Evolutionary conservation across 495 filamentous ascomycete genomes (phyloP), one percentile per base, ranked within the genome.

Genomic region (Penicillium flavigenum): DNA sequence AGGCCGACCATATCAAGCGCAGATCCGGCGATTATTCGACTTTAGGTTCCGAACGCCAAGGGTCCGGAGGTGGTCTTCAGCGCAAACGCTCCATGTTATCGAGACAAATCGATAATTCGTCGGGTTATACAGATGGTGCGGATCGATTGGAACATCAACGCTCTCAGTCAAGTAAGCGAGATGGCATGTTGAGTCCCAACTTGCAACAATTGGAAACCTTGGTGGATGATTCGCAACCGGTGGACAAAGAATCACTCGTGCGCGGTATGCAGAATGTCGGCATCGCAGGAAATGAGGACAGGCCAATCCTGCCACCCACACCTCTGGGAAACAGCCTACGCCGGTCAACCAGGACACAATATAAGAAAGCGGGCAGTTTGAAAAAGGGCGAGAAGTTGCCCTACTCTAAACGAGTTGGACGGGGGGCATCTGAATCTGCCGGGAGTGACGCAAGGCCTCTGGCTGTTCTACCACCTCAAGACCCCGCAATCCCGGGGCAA

Each of bases 41-140:
- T 57, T 75, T 96, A 55, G 82, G 86, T 3, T 63, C 87, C 2
- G 81, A 87, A 19, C 74, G 85, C 32, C 77, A 79, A 53, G 79
- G 81, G 42, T 87, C 88, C 3, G 78, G 69, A 5, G 80, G 81
- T 19, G 79, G 88, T 41, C 71, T 98, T 54, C 80, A 86, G 60
- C 85, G 94, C 63, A 96, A 96, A 73, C 92, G 92, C 69, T 97
- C 93, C 0, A 97, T 96, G 92, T 78, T 99, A 11, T 97, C 92
- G 6, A 85, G 85, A 60, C 92, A 97, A 70, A 88, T 99, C 52
- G 89, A 96, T 60, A 87, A 81, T 58, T 79, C 80, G 5, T 80
- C 81, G 4, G 88, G 87, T 41, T 96, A 94, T 67, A 78, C 84
- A 54, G 92, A 99, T 75, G 94, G 94, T 17, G 90, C 93, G 0